A percentile compares a stretch with the other conserved stretches of the same genome.
Conservation (phyloP, 225 moss, liverwort and hornwort species). For the Asterella californica region DNA sequence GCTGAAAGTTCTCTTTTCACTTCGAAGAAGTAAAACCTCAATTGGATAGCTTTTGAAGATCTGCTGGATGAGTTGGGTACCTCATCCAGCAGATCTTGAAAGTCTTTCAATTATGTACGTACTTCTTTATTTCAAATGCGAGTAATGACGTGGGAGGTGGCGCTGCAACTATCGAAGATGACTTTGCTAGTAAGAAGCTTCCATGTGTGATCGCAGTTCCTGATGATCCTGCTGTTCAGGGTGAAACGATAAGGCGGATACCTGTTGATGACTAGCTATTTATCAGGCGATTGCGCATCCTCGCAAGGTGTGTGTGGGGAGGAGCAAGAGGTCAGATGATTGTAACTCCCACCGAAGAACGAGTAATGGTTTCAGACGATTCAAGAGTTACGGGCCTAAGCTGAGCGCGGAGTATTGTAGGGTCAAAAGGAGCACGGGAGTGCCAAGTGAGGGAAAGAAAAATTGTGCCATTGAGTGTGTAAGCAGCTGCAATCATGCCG, state of each 20-base stretch:
- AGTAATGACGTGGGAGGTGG: background rate
- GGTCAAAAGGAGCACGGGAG: background rate
- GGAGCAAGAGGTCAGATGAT: conserved; percentile 16
- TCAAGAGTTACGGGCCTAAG: background rate
- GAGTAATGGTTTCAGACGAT: background rate
- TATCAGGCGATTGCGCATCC: conserved; percentile 1
- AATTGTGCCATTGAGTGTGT: background rate
- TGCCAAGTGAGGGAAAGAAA: background rate
- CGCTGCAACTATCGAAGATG: background rate
- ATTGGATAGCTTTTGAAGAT: background rate
- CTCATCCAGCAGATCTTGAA: conserved; percentile 6
- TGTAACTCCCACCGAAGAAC: conserved; percentile 22
- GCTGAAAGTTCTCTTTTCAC: background rate
- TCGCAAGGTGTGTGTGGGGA: background rate
- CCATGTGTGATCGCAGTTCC: conserved; percentile 3
- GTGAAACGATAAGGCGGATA: conserved; percentile 13
- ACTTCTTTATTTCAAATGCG: background rate
- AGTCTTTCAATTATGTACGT: background rate
- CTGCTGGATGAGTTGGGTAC: conserved; percentile 8
- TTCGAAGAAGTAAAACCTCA: background rate
- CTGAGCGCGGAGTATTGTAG: background rate
- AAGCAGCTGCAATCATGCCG: conserved; percentile 29
- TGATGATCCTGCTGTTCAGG: conserved; percentile 5
- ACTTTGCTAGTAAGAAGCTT: background rate
- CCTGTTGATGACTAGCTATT: conserved; percentile 5